phyloP scores from a whole-genome alignment of 2,329 filamentous ascomycete species.

The Geoglossum cookeanum region DNA sequence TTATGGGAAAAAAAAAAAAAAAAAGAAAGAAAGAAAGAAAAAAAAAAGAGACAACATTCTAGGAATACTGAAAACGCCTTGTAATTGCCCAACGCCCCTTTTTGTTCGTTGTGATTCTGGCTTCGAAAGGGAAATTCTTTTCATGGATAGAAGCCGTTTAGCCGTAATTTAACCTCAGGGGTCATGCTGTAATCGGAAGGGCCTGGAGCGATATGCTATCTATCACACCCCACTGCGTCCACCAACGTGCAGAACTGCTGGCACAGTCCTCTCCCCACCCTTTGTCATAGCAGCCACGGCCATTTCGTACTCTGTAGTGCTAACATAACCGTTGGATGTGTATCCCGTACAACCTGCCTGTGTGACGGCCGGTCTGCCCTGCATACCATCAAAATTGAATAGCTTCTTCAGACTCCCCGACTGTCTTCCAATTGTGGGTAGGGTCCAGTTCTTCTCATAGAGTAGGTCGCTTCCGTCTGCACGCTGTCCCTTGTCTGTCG shows the following conservation, averaged over 20 bases:
- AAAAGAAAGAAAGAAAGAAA: neutral
- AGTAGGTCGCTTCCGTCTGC: neutral
- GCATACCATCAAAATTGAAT: constrained; percentile 1
- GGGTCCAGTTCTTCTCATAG: constrained; percentile 3
- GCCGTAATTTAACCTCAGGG: too few relatives aligned
- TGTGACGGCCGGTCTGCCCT: neutral
- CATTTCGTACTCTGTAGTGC: neutral
- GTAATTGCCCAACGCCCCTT: too few relatives aligned
- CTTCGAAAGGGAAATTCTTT: too few relatives aligned
- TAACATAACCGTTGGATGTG: neutral
- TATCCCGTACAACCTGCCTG: neutral
- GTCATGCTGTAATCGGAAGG: too few relatives aligned
- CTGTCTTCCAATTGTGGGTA: neutral
- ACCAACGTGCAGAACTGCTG: neutral
- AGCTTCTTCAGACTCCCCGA: neutral
- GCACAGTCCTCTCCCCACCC: neutral
- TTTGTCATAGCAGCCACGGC: neutral
- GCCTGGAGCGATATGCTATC: neutral
- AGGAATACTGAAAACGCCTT: too few relatives aligned
- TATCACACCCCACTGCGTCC: neutral
- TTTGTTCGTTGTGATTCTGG: too few relatives aligned
- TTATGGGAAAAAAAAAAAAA: neutral
- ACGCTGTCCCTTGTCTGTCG: too few relatives aligned
- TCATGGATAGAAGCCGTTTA: too few relatives aligned
- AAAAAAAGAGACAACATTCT: neutral